Percentiles rank a stretch among this genome's conserved stretches.
Conservation (phyloP, 2,329 filamentous ascomycete genomes). For the Penicillium digitatum region DNA sequence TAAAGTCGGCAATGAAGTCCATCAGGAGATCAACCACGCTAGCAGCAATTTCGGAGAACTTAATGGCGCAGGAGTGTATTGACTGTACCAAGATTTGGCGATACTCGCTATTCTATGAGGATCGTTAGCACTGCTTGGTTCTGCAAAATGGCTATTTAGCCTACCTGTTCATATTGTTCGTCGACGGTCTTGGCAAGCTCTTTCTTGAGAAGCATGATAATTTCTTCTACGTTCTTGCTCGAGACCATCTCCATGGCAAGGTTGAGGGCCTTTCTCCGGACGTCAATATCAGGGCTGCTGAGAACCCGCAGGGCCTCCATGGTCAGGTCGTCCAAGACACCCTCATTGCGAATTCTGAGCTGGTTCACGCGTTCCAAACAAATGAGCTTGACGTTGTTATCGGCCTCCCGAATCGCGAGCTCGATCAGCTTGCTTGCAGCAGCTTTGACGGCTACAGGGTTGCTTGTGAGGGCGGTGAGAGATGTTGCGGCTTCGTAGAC, state of each 20-base stretch:
- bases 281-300: conserved; percentile 92
- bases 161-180: conserved; percentile 90
- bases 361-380: conserved; percentile 92
- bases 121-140: conserved; percentile 19
- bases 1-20: conserved; percentile 99
- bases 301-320: conserved; percentile 97
- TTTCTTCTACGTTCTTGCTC: conserved; percentile 97
- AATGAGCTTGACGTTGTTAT: conserved; percentile 99
- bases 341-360: conserved; percentile 80
- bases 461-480: conserved; percentile 86
- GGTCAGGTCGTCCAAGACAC: conserved; percentile 84
- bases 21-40: conserved; percentile 95
- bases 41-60: conserved; percentile 95
- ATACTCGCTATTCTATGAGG: conserved; percentile 72
- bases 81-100: conserved; percentile 92
- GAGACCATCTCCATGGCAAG: conserved; percentile 97
- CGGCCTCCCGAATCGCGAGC: conserved; percentile 91
- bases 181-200: conserved; percentile 96
- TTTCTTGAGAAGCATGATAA: conserved; percentile 93
- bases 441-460: conserved; percentile 95
- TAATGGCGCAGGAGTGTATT: conserved; percentile 97
- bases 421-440: conserved; percentile 96
- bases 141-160: neutral
- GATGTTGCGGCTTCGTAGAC: conserved; percentile 97
- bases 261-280: conserved; percentile 82